Evolutionary conservation across 768 basidiomycete genomes (phyloP), one percentile per base, ranked within the genome.

Genomic region (Chalciporus pseudorubinellus): DNA sequence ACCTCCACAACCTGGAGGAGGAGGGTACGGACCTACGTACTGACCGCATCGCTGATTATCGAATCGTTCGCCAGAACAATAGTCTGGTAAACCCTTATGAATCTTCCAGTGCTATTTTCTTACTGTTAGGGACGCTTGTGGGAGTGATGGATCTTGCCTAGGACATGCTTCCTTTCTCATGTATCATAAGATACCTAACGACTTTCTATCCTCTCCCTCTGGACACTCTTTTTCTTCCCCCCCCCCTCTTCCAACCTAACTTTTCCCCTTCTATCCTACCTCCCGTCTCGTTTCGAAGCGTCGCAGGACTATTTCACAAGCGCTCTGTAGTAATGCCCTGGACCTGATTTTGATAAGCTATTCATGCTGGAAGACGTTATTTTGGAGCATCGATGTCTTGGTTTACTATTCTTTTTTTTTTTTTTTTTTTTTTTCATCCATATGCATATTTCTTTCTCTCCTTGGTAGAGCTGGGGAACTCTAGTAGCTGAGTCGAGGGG

Each of bases 1-100:
- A 24, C 72, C 85, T 47, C 84, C 85, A 26, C 78, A 81, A 52
- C 57, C 74, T 26, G 65, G 64, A 50, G 10, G 64, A 50, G 10
- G 22, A 29, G 63, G 60, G 11, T 36, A 58, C 13, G 60, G 63
- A 7, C 10, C 28, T 18, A 60, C 22, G 26, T 50, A 58, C 34
- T 63, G 44, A 56, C 9, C n/a, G 22, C 8, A 36, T 19, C 29
- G 34, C 19, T 24, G 22, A 21, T 34, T 16, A 36, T 36, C 34
- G 34, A n/a, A 34, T 21, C 31, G n/a, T 14, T 42, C 20, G 31
- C 48, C 31, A 52, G 50, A 46, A 47, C 51, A 3, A 26, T 52
- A 33, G 33, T 14, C 2, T 36, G 34, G 34, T 36, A 36, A 36
- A 16, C 34, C n/a, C 41, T 42, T 51, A 28, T 45, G 39, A 28